phyloP scores from a whole-genome alignment of 768 basidiomycete genomes.

The Calocybe gangraenosa region DNA sequence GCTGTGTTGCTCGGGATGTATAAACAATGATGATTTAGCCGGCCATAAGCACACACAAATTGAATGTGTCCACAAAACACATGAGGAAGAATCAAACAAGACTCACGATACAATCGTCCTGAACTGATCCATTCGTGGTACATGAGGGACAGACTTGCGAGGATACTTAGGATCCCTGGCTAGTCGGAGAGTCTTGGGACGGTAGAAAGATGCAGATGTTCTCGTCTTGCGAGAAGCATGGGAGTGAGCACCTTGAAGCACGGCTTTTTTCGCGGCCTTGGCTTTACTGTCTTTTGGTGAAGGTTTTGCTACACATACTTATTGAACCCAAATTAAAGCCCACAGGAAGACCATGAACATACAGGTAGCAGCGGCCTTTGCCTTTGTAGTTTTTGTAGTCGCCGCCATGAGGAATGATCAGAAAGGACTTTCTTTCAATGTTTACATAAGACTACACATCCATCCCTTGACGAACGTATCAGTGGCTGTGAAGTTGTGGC shows the following conservation, averaged over 20 bases:
- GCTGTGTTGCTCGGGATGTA: too few relatives aligned
- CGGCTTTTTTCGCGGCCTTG: slow-evolving; percentile 95
- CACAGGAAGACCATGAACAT: slow-evolving; percentile 26
- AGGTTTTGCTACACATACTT: slow-evolving; percentile 24
- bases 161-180: slow-evolving; percentile 87
- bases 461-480: neutral
- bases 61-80: too few relatives aligned
- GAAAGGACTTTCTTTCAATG: slow-evolving; percentile 12
- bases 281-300: slow-evolving; percentile 62
- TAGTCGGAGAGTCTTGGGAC: slow-evolving; percentile 89
- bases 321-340: neutral
- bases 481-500: slow-evolving; percentile 18
- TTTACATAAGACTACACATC: slow-evolving; percentile 15
- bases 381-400: slow-evolving; percentile 63
- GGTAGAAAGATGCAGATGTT: slow-evolving; percentile 88
- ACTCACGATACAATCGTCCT: slow-evolving; percentile 87
- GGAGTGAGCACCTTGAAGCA: slow-evolving; percentile 79
- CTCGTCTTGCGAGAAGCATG: slow-evolving; percentile 79
- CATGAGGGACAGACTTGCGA: slow-evolving; percentile 91
- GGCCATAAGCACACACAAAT: too few relatives aligned
- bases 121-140: slow-evolving; percentile 94
- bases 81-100: slow-evolving; percentile 3
- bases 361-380: slow-evolving; percentile 49
- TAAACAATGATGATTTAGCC: too few relatives aligned
- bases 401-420: slow-evolving; percentile 44